These are phyloP conservation scores for Eucalyptus urophylla DNA, from an alignment of 345 rosid species.

Conservation along the genomic window DNA sequence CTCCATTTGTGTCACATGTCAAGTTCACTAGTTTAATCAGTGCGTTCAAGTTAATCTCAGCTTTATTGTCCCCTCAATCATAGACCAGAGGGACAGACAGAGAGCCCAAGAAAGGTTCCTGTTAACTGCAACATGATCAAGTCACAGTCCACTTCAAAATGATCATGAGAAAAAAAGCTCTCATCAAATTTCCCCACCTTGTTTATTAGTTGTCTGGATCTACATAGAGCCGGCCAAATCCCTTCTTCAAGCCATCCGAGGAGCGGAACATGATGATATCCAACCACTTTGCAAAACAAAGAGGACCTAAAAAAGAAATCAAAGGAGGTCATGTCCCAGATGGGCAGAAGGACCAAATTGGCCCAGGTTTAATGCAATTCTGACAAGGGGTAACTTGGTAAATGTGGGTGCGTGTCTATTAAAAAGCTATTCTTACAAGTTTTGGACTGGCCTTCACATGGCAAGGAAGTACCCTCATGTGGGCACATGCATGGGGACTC, in stretches of 20 bases:
- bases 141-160: not conserved
- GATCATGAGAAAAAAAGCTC: not conserved
- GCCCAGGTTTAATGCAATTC: not conserved
- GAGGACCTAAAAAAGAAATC: not conserved
- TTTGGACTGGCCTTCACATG: slow-evolving; percentile 35
- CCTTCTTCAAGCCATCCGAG: slow-evolving; percentile 11
- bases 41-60: not conserved
- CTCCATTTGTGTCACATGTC: not conserved
- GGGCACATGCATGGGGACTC: slow-evolving; percentile 25
- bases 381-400: slow-evolving; percentile 6
- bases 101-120: not conserved
- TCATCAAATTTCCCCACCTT: not conserved
- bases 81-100: not conserved
- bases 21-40: not conserved
- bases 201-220: slow-evolving; percentile 28
- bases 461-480: slow-evolving; percentile 29
- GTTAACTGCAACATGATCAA: slow-evolving; percentile 2
- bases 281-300: not conserved
- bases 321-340: not conserved
- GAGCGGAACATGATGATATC: slow-evolving; percentile 10
- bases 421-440: not conserved
- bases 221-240: slow-evolving; percentile 26
- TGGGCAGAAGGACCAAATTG: not conserved
- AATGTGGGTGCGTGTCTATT: not conserved
- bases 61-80: not conserved